Conservation (phyloP, 495 filamentous ascomycete genomes). For the Geopyxis carbonaria region DNA sequence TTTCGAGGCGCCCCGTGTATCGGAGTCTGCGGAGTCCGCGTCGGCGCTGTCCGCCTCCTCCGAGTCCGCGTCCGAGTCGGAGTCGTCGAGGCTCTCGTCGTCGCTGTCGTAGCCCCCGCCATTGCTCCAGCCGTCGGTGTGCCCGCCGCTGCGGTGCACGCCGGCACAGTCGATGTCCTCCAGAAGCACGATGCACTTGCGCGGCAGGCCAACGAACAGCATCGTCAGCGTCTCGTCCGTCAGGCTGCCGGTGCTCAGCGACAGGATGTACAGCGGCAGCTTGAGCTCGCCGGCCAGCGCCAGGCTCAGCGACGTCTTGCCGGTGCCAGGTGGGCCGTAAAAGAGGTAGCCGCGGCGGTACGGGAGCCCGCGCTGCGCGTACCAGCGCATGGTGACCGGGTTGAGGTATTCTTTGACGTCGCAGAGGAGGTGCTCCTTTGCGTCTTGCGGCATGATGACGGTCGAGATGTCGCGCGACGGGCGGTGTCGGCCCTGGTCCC, state of each 20-base stretch:
- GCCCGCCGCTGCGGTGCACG: constrained; percentile 30
- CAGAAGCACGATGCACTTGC: constrained; percentile 45
- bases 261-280: constrained; percentile 46
- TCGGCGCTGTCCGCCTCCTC: constrained; percentile 20
- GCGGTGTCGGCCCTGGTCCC: constrained; percentile 26
- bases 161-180: constrained; percentile 53
- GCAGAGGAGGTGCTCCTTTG: constrained; percentile 56
- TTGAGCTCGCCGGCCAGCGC: constrained; percentile 48
- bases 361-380: constrained; percentile 51
- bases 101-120: too few species aligned
- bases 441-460: constrained; percentile 45
- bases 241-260: constrained; percentile 37
- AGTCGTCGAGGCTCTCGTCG: constrained; percentile 9
- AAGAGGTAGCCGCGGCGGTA: constrained; percentile 49
- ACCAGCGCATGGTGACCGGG: constrained; percentile 60
- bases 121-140: constrained; percentile 14
- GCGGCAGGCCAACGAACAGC: constrained; percentile 40
- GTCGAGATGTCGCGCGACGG: constrained; percentile 47
- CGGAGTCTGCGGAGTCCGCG: constrained; percentile 3
- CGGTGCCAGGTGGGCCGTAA: constrained; percentile 53
- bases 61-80: constrained; percentile 15
- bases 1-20: constrained; percentile 10
- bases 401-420: constrained; percentile 85
- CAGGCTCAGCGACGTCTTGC: constrained; percentile 46
- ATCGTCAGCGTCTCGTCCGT: constrained; percentile 33